A percentile compares a stretch with the other conserved stretches of the same genome.
Conservation (phyloP, 2,329 filamentous ascomycete genomes). For the Microascus cirrosus region DNA sequence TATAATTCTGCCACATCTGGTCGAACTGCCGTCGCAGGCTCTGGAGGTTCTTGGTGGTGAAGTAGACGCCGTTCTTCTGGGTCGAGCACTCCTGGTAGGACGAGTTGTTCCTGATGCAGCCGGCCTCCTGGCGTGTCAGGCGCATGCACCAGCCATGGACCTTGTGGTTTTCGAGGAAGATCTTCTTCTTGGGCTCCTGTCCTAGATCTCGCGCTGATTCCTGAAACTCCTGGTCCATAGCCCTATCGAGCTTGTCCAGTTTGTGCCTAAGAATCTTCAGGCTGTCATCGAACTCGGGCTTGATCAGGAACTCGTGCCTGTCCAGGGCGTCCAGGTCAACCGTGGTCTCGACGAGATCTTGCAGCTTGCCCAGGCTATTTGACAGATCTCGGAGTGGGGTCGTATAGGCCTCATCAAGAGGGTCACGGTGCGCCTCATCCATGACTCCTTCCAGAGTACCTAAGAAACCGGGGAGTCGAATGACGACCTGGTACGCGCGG, state of each 20-base stretch:
- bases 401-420: constrained; percentile 80
- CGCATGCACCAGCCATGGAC: constrained; percentile 96
- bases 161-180: constrained; percentile 93
- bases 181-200: constrained; percentile 95
- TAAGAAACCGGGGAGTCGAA: constrained; percentile 82
- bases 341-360: constrained; percentile 98
- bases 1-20: constrained; percentile 88
- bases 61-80: constrained; percentile 98
- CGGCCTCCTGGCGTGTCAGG: constrained; percentile 80
- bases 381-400: constrained; percentile 67
- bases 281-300: constrained; percentile 90
- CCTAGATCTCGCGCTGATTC: constrained; percentile 69
- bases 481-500: constrained; percentile 86
- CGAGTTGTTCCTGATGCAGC: constrained; percentile 84
- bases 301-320: constrained; percentile 97
- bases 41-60: constrained; percentile 77
- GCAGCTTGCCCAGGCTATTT: constrained; percentile 71
- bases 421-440: constrained; percentile 85
- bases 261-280: constrained; percentile 83
- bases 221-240: constrained; percentile 75
- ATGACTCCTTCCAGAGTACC: constrained; percentile 84
- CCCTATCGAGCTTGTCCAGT: constrained; percentile 69
- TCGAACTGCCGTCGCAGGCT: constrained; percentile 82
- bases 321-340: constrained; percentile 92
- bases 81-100: constrained; percentile 92